These are phyloP conservation scores for Suaeda aralocaspica DNA, from an alignment of 148 eudicot genomes.

Conservation along the genomic window DNA sequence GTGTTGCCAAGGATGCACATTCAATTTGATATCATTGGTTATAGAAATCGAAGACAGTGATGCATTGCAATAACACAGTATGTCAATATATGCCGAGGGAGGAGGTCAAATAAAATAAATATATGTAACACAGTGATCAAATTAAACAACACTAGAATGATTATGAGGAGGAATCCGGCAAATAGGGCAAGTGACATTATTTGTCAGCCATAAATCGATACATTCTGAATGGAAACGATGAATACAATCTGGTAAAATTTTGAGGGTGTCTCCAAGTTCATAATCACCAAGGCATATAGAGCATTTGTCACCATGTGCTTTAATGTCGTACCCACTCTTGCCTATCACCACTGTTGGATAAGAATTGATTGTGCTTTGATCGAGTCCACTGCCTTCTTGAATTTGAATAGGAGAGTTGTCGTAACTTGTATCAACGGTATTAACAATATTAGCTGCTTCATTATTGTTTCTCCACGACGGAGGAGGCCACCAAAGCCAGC, in stretches of 20 bases:
- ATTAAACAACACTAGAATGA: too few species aligned
- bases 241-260: constrained; percentile 40
- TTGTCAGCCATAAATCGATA: constrained; percentile 54
- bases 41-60: too few species aligned
- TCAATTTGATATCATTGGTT: too few species aligned
- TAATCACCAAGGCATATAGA: constrained; percentile 22
- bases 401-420: background rate
- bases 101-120: too few species aligned
- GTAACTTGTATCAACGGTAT: background rate
- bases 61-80: too few species aligned
- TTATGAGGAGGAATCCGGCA: constrained; percentile 31
- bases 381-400: constrained; percentile 4
- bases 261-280: constrained; percentile 8
- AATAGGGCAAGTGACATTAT: constrained; percentile 50
- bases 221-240: constrained; percentile 66
- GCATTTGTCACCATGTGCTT: constrained; percentile 19
- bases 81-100: too few species aligned
- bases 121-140: too few species aligned
- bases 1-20: too few species aligned
- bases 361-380: constrained; percentile 39
- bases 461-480: too few species aligned
- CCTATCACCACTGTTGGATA: constrained; percentile 43
- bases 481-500: too few species aligned
- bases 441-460: background rate
- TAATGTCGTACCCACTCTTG: constrained; percentile 35